Percentiles rank a stretch among this genome's conserved stretches.
Evolutionary conservation across 441 rosid genomes (phyloP).

Genomic region (Brassica balearica): DNA sequence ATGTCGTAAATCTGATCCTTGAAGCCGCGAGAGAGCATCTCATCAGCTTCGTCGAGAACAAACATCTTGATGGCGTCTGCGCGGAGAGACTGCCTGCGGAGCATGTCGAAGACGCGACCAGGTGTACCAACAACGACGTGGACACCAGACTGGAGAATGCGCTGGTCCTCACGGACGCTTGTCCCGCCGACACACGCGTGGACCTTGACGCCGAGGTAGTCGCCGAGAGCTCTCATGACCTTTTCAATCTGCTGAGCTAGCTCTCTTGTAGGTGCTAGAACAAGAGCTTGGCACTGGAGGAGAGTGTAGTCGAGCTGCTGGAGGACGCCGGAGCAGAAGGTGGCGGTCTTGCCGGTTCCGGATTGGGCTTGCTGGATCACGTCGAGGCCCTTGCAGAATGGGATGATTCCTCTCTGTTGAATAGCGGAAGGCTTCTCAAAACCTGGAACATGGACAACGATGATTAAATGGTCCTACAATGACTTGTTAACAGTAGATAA

Average conservation of each 20-base stretch:
- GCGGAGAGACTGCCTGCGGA: conserved; percentile 64
- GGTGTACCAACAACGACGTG: conserved; percentile 80
- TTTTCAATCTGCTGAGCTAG: conserved; percentile 75
- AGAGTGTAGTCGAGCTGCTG: conserved; percentile 62
- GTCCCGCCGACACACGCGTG: too few relatives aligned
- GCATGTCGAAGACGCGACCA: conserved; percentile 81
- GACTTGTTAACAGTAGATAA: too few relatives aligned
- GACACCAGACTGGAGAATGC: conserved; percentile 66
- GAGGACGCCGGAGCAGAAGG: conserved; percentile 70
- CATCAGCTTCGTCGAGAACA: conserved; percentile 75
- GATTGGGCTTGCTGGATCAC: conserved; percentile 78
- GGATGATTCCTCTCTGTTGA: conserved; percentile 74
- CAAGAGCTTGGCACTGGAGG: conserved; percentile 68
- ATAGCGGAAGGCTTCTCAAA: conserved; percentile 79
- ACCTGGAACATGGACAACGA: conserved; percentile 39
- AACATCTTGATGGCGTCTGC: conserved; percentile 66
- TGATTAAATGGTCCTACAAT: too few relatives aligned
- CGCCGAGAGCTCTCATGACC: conserved; percentile 77
- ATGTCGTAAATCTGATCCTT: conserved; percentile 72
- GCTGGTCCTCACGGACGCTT: conserved; percentile 70
- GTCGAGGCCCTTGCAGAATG: conserved; percentile 72
- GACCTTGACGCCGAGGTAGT: conserved; percentile 40
- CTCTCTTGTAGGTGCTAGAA: conserved; percentile 72
- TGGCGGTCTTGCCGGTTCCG: conserved; percentile 74
- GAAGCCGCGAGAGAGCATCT: conserved; percentile 75